Base-by-base conservation (phyloP, 768 basidiomycete species). In the Xerocomus potaroensis region DNA sequence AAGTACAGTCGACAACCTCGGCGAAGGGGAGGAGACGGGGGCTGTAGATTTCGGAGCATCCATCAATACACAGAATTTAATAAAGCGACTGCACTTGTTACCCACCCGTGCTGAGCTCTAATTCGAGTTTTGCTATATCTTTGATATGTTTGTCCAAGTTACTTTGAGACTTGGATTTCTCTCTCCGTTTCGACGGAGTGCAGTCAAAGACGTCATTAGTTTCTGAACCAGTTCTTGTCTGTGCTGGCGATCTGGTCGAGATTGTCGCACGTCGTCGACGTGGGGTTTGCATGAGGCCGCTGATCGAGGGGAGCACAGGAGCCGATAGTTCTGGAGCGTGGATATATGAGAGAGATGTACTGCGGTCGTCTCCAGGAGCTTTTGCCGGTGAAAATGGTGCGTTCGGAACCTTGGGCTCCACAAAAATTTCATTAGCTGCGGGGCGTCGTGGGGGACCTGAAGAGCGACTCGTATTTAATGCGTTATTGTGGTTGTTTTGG, bases 341-440 rank as follows among this genome's bases (percentile, higher is more conserved):
- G 11, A 58, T 33, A 18, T 48, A 53, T 19, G 62, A 65, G 38
- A 61, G 54, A n/a, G 61, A 61, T 18, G 30, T 47, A 44, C 47
- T 62, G 23, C 33, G 24, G 44, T 62, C 56, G 30, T 48, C 53
- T 15, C 31, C 31, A 32, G 16, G 48, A 30, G 36, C 44, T 12
- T n/a, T 40, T 21, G 41, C 57, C 15, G 62, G 61, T 8, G 58
- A 62, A 26, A 66, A 52, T 11, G 55, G 56, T 34, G 48, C 53
- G 41, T 47, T 34, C 16, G 43, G 48, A 37, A 54, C 44, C 11
- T 34, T 44, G 15, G 53, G 38, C 38, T 78, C 71, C 0, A 72
- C 63, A 56, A 89, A 87, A 22, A 91, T 87, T 61, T 88, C 76
- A 56, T 77, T 84, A 1, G 83, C 85, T 23, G 81, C 73, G 35